phyloP scores from a whole-genome alignment of 179 eudicot genomes.

The Sideroxylon spinosum region DNA sequence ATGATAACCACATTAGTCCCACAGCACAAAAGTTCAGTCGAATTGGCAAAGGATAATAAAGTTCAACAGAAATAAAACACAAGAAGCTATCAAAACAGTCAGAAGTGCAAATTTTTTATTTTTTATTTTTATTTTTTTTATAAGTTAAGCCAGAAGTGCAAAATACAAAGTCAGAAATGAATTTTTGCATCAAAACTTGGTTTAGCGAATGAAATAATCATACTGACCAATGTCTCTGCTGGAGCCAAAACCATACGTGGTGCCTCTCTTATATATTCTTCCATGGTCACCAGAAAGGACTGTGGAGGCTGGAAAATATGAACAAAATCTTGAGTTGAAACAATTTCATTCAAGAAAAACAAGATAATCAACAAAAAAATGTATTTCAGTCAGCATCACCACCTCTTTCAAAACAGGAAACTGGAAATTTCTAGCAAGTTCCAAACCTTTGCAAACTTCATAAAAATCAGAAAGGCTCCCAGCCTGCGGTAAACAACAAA shows the following conservation, averaged over 20 bases:
- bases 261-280: conserved; percentile 86
- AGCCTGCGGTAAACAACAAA: conserved; percentile 50
- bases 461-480: conserved; percentile 77
- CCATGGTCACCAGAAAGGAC: conserved; percentile 88
- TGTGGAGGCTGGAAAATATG: conserved; percentile 72
- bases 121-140: no score
- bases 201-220: conserved; percentile 7
- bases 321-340: neutral
- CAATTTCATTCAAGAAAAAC: no score
- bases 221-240: conserved; percentile 64
- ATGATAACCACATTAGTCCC: conserved; percentile 14
- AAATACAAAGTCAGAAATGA: neutral
- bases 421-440: conserved; percentile 88
- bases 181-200: neutral
- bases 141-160: no score
- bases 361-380: neutral
- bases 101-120: neutral
- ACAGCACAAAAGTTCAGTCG: neutral
- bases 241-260: conserved; percentile 73
- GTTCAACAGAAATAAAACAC: neutral
- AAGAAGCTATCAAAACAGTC: neutral
- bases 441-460: conserved; percentile 84
- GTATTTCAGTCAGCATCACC: conserved; percentile 22
- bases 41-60: neutral
- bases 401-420: conserved; percentile 88